These are phyloP conservation scores for Aphelidium insulamus DNA, from an alignment of 371 early-diverging fungal genomes.

Conservation along the genomic window DNA sequence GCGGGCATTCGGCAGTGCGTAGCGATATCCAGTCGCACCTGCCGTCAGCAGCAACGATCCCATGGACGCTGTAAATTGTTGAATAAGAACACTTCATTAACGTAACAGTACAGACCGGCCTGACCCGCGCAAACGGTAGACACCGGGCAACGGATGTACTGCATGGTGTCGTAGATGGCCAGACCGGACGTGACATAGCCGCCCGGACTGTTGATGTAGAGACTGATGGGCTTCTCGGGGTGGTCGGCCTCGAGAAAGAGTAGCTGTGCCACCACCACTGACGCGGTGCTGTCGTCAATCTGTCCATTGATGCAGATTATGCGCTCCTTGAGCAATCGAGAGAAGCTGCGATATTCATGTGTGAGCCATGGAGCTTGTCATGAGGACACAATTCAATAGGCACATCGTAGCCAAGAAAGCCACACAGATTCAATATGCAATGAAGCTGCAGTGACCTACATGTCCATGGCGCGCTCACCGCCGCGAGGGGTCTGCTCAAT, in stretches of 20 bases:
- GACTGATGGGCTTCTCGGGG: constrained; percentile 67
- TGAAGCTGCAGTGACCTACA: no score
- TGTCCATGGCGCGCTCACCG: no score
- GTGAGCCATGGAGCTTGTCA: no score
- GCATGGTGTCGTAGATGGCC: constrained; percentile 69
- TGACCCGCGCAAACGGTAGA: constrained; percentile 88
- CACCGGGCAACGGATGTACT: constrained; percentile 81
- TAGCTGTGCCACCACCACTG: constrained; percentile 78
- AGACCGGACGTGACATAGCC: constrained; percentile 87
- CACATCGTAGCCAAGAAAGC: no score
- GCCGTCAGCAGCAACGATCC: constrained; percentile 81
- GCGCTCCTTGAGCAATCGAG: constrained; percentile 83
- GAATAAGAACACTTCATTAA: no score
- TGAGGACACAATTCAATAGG: no score
- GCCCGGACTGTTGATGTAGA: constrained; percentile 93
- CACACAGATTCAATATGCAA: no score
- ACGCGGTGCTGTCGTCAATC: constrained; percentile 59
- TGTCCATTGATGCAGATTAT: constrained; percentile 82
- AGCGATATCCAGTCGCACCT: constrained; percentile 68
- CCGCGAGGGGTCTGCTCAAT: no score
- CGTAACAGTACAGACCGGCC: no score
- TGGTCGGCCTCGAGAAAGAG: constrained; percentile 88
- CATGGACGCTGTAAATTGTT: no score
- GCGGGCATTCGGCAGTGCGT: constrained; percentile 69
- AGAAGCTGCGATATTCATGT: constrained; percentile 91